Base-by-base conservation (phyloP, 176 grass and related monocot genomes). In the Themeda triandra region DNA sequence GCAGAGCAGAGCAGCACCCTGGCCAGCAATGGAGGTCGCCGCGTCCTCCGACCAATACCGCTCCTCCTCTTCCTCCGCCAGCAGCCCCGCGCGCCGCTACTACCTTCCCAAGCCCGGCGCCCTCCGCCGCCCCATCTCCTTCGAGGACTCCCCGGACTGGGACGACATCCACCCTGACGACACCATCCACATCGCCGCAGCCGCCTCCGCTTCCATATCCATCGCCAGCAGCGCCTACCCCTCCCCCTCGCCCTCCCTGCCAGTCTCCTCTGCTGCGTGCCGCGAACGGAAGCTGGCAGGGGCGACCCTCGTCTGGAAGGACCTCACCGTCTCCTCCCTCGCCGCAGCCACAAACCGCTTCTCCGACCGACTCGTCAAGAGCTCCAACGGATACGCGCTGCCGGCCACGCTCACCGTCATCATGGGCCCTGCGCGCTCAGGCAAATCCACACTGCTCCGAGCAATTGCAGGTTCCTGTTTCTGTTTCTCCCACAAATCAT, bases 61-160 rank as follows among this genome's bases (percentile, higher is more conserved):
- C 32, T 93, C 89, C 15, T 95, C 92, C 17, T 98, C 95, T 1
- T 97, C 94, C 30, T 94, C 94, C 10, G 92, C 92, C 32, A 88
- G 92, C 71, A 95, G 92, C 80, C 92, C 95, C 6, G 56, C 81
- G 15, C 54, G 86, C 0, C 74, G 78, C 27, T 98, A 88, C 91
- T 98, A 98, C 87, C 83, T 90, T 7, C 77, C 91, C 69, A 90
- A 86, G 71, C 91, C 92, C 11, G 92, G 92, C 66, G 76, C 66
- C 10, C 80, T 88, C 32, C 70, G 87, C 30, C 87, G 88, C 17
- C 92, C 96, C 56, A 88, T 98, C 56, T 95, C 96, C 21, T 98
- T 98, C 63, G 92, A 98, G 83, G 96, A 98, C 48, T 98, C 96
- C 19, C 95, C 96, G 2, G 96, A 98, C 54, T 98, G 96, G 96